Evolutionary conservation across 495 filamentous ascomycete species (phyloP), one percentile per base, ranked within the genome.

Genomic region (Bacidia rubella): DNA sequence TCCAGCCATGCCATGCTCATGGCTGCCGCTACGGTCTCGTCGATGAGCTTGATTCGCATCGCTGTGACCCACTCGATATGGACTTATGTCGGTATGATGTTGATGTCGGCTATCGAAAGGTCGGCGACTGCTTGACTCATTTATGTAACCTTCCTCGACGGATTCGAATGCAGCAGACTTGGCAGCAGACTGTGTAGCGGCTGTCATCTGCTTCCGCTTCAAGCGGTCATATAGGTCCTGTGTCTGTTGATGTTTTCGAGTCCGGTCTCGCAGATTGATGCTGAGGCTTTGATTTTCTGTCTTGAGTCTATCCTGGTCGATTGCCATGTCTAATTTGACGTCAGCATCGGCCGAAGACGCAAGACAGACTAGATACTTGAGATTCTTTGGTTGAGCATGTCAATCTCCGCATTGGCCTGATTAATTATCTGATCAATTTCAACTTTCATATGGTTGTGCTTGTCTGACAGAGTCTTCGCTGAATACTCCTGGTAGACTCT

Each of bases 181-280:
- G 46, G 87, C 85, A 17, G 85, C 84, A 42, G 74, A 74, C 52
- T 85, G 78, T 46, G 87, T 80, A 25, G 84, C 80, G 9, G 78
- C 75, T 23, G 75, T 67, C 72, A 87, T 78, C 3, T 81, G 77
- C 49, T 81, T 79, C 22, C 80, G 75, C 65, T 95, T 95, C 42
- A 95, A 70, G 27, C 82, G 76, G 56, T 87, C 83, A 55, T 95
- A 96, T 4, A 94, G 75, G 56, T 90, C 85, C 57, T 88, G 86
- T 19, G 81, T 82, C 52, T 89, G 82, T 2, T 80, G 68, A n/a
- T 87, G 75, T 53, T 85, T 83, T 40, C 79, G 80, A 53, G 69
- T 81, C 60, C 93, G 93, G 27, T 90, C 84, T 40, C 77, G 74
- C 54, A 81, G 80, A 2, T 79, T 72, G 46, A 81, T 74, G 24